Percentiles rank a stretch among this genome's conserved stretches.
Conservation (phyloP, 768 basidiomycete species). For the Royoungia palumana region DNA sequence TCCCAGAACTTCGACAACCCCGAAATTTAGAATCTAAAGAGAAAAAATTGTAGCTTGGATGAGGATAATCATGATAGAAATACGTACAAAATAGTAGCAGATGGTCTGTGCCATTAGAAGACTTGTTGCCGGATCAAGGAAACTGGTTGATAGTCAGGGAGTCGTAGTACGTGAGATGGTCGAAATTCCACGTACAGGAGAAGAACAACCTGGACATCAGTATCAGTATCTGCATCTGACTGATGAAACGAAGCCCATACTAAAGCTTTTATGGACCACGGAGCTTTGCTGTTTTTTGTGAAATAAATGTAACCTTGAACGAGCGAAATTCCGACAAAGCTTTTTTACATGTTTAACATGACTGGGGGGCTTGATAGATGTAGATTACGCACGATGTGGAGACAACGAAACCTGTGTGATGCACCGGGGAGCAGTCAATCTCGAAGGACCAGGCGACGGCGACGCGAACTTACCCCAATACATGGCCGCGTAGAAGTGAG, state of each 20-base stretch:
- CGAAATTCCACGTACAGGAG: constrained; percentile 13
- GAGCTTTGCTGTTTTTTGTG: constrained; percentile 12
- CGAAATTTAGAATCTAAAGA: constrained; percentile 13
- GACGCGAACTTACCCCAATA: constrained; percentile 13
- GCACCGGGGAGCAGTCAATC: not conserved
- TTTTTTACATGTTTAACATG: not conserved
- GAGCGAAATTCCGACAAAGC: constrained; percentile 19
- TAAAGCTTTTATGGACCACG: constrained; percentile 11
- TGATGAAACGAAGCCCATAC: constrained; percentile 1
- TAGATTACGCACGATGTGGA: constrained; percentile 11
- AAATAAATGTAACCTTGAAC: constrained; percentile 22
- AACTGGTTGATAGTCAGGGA: constrained; percentile 6
- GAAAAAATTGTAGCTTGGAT: not conserved
- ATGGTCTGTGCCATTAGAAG: constrained; percentile 16
- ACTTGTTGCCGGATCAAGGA: constrained; percentile 17
- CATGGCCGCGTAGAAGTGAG: constrained; percentile 14
- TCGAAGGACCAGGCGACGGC: not conserved
- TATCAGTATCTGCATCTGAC: not conserved
- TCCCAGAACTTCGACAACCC: constrained; percentile 4
- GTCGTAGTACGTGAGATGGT: not conserved
- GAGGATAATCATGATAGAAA: not conserved
- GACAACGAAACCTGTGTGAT: constrained; percentile 11
- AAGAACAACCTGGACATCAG: constrained; percentile 7
- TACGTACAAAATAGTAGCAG: constrained; percentile 20
- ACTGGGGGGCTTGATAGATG: not conserved